These are phyloP conservation scores for Stylonectria norvegica DNA, from an alignment of 2,329 filamentous ascomycete genomes.

Conservation along the genomic window DNA sequence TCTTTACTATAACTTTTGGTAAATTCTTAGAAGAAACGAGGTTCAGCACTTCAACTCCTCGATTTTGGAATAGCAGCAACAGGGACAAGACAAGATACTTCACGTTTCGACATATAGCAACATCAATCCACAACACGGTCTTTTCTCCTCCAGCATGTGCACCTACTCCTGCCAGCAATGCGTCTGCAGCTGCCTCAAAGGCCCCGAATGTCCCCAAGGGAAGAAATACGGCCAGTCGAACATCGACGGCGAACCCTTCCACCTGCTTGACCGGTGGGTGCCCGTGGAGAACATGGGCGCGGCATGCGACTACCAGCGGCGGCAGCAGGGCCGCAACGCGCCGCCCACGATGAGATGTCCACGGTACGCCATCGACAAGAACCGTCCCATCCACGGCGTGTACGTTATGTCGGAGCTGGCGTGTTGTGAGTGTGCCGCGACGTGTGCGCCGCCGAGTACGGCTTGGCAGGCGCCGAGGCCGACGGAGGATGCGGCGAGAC, in stretches of 20 bases:
- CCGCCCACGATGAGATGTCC: slow-evolving; percentile 22
- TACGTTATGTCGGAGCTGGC: slow-evolving; percentile 25
- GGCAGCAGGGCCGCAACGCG: slow-evolving; percentile 22
- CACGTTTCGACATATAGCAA: background rate
- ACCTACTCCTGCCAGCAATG: slow-evolving; percentile 27
- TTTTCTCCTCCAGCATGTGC: slow-evolving; percentile 16
- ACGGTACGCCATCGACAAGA: slow-evolving; percentile 25
- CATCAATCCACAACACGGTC: background rate
- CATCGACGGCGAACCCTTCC: slow-evolving; percentile 23
- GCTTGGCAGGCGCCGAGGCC: slow-evolving; percentile 25
- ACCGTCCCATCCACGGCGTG: slow-evolving; percentile 24
- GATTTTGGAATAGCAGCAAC: no score
- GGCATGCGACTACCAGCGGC: slow-evolving; percentile 27
- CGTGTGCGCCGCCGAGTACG: slow-evolving; percentile 26
- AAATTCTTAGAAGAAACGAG: no score
- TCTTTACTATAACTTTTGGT: no score
- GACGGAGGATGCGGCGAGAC: slow-evolving; percentile 4
- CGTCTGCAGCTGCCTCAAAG: slow-evolving; percentile 28
- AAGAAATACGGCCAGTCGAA: slow-evolving; percentile 14
- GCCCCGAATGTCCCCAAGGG: slow-evolving; percentile 26
- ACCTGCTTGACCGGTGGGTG: slow-evolving; percentile 24
- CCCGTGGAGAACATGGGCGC: slow-evolving; percentile 26
- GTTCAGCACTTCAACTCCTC: no score
- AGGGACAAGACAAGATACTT: background rate
- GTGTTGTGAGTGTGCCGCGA: slow-evolving; percentile 26